Evolutionary conservation across 495 filamentous ascomycete species (phyloP).

Genomic region (Glarea lozoyensis): DNA sequence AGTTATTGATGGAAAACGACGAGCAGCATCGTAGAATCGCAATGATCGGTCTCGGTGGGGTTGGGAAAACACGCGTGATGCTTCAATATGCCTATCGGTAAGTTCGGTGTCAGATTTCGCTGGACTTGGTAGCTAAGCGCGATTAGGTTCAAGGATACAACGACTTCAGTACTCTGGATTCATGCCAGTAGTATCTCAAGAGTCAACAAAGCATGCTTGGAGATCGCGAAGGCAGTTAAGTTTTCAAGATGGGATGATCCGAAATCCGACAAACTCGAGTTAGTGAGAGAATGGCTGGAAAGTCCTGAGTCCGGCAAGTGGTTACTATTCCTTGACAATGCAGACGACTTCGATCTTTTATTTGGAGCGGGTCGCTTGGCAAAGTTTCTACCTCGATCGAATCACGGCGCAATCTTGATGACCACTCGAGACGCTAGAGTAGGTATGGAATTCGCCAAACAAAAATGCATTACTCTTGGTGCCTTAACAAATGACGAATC

Average conservation of each 20-base stretch:
- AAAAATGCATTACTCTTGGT: constrained; percentile 20
- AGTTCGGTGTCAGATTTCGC: no score
- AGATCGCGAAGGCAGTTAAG: constrained; percentile 1
- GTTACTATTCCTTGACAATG: constrained; percentile 13
- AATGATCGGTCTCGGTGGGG: constrained; percentile 12
- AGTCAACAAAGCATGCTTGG: constrained; percentile 7
- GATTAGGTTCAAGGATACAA: constrained; percentile 1
- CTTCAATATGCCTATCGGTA: constrained; percentile 11
- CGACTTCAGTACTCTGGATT: constrained; percentile 12
- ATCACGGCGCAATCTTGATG: constrained; percentile 4
- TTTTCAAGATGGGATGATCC: constrained; percentile 3
- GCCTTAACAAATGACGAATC: constrained; percentile 27
- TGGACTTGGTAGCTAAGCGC: no score
- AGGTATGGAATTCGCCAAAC: background rate
- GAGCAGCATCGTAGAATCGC: constrained; percentile 4
- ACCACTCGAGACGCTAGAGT: constrained; percentile 6
- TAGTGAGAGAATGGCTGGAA: constrained; percentile 4
- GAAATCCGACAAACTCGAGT: constrained; percentile 1
- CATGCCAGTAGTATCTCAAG: constrained; percentile 5
- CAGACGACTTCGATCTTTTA: constrained; percentile 11
- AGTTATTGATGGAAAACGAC: background rate
- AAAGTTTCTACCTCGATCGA: constrained; percentile 5
- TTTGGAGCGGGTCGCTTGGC: background rate
- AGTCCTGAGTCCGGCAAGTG: constrained; percentile 5
- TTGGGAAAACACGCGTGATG: constrained; percentile 10